Conservation (phyloP, 1,284 basidiomycete species). For the Cutaneotrichosporon spelunceum region DNA sequence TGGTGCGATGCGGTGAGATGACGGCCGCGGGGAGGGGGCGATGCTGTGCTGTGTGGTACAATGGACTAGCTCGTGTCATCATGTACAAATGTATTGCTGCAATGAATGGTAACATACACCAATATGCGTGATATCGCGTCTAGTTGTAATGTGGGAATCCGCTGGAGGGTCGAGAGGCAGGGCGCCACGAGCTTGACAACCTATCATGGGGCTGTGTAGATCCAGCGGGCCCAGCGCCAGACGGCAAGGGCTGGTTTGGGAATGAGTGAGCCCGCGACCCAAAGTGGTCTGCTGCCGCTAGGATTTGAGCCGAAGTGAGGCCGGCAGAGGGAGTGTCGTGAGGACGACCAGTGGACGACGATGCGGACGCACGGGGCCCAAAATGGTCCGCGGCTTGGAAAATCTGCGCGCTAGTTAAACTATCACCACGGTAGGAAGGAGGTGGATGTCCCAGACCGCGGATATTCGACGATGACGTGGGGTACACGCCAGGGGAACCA, state of each 20-base stretch:
- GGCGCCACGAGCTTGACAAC: neutral
- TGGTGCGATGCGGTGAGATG: neutral
- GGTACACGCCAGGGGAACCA: neutral
- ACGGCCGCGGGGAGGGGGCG: neutral
- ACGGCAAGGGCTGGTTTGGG: neutral
- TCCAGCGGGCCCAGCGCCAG: neutral
- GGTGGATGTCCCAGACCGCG: neutral
- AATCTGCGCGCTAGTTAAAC: neutral
- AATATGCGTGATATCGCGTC: neutral
- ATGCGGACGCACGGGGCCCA: neutral
- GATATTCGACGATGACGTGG: neutral
- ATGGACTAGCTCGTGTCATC: neutral
- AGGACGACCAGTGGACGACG: neutral
- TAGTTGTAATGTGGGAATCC: slow-evolving; percentile 4
- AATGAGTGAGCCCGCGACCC: neutral
- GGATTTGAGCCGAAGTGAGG: slow-evolving; percentile 1
- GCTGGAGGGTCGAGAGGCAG: neutral
- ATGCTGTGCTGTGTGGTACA: slow-evolving; percentile 2
- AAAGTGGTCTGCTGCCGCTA: slow-evolving; percentile 3
- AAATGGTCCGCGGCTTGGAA: neutral
- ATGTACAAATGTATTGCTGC: slow-evolving; percentile 10
- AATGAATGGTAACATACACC: neutral
- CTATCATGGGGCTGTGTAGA: neutral
- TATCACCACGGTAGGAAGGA: neutral
- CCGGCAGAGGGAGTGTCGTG: neutral